Evolutionary conservation across 805 yeast species (phyloP).

Genomic region (Ogataea philodendri): DNA sequence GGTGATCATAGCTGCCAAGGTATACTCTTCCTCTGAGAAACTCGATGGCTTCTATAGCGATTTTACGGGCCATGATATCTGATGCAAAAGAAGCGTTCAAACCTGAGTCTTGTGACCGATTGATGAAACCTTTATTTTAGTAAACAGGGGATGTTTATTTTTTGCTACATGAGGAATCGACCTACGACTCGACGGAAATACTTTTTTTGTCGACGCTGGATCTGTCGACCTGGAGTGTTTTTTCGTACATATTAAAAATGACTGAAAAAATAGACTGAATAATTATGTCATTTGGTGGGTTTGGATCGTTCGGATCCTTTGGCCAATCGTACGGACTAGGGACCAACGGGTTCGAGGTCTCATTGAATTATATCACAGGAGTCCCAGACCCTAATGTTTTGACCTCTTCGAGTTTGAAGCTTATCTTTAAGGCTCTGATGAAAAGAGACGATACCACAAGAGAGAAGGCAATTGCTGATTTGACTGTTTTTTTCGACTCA

Average conservation of each 20-base stretch:
- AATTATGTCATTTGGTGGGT: constrained; percentile 22
- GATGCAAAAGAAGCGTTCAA: constrained; percentile 1
- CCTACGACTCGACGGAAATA: constrained; percentile 1
- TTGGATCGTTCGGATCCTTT: constrained; percentile 17
- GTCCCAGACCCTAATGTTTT: constrained; percentile 65
- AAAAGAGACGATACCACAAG: constrained; percentile 84
- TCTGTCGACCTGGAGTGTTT: constrained; percentile 2
- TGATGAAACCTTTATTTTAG: constrained; percentile 3
- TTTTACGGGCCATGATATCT: constrained; percentile 28
- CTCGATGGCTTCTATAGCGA: constrained; percentile 34
- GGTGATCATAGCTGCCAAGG: constrained; percentile 80
- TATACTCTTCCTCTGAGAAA: constrained; percentile 65
- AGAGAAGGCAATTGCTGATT: constrained; percentile 70
- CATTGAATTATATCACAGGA: constrained; percentile 75
- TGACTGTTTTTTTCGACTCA: constrained; percentile 36
- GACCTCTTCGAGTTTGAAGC: constrained; percentile 44
- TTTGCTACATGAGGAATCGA: constrained; percentile 11
- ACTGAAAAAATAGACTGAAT: not conserved
- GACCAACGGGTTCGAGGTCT: constrained; percentile 47
- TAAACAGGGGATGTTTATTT: constrained; percentile 11
- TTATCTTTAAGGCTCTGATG: constrained; percentile 71
- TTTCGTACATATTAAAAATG: not conserved
- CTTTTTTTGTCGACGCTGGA: constrained; percentile 3
- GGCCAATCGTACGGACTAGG: constrained; percentile 30
- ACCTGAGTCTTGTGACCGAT: constrained; percentile 10